A percentile compares a stretch with the other conserved stretches of the same genome.
Conservation (phyloP, 2,329 filamentous ascomycete genomes). For the Talaromyces pinophilus region DNA sequence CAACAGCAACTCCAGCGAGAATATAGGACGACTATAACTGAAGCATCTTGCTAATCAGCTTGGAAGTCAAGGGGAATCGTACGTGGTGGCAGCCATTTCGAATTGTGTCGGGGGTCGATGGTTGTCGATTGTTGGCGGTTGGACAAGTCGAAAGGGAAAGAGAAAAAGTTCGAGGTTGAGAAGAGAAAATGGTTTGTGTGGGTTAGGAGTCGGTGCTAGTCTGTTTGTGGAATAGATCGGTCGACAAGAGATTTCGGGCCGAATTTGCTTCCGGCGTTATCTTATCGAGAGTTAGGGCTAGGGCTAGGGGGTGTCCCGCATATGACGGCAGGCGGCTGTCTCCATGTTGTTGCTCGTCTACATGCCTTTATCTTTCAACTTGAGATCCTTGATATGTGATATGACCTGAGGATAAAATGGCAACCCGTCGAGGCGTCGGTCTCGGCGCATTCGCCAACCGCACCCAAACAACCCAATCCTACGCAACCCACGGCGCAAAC, state of each 20-base stretch:
- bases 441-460: constrained; percentile 87
- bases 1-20: constrained; percentile 67
- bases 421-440: constrained; percentile 67
- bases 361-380: background rate
- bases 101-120: constrained; percentile 42
- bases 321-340: constrained; percentile 24
- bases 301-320: constrained; percentile 21
- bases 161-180: constrained; percentile 29
- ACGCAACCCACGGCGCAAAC: constrained; percentile 82
- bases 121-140: constrained; percentile 41
- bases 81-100: constrained; percentile 59
- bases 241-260: constrained; percentile 6
- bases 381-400: background rate
- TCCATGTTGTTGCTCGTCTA: background rate
- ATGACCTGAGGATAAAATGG: constrained; percentile 36
- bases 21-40: constrained; percentile 74
- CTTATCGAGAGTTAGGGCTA: constrained; percentile 30
- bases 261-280: constrained; percentile 14
- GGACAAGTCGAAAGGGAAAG: constrained; percentile 36
- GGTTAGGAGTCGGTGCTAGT: constrained; percentile 37
- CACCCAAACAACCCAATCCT: constrained; percentile 81
- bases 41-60: constrained; percentile 42
- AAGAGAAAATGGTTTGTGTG: constrained; percentile 39
- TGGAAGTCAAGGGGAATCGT: constrained; percentile 58
- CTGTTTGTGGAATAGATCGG: constrained; percentile 20